Conservation (phyloP, 352 stramenopile genomes). For the Phytophthora quininea region DNA sequence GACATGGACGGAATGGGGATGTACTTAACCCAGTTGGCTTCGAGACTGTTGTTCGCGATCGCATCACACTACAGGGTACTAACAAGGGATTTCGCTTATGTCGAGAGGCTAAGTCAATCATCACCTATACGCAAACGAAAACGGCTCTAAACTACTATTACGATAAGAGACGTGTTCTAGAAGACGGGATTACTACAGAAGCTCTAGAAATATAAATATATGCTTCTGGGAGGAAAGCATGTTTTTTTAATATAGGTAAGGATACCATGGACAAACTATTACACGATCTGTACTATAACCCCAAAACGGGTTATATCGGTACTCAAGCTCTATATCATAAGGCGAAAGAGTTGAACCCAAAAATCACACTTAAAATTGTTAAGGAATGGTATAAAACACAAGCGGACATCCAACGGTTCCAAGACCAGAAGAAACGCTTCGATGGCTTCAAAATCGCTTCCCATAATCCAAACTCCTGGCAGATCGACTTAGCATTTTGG, state of each 20-base stretch:
- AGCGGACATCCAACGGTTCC: constrained; percentile 22
- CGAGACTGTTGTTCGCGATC: constrained; percentile 19
- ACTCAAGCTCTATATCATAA: constrained; percentile 30
- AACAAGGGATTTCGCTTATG: constrained; percentile 31
- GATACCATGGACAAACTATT: constrained; percentile 25
- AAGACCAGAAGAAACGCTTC: constrained; percentile 20
- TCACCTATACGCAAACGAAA: constrained; percentile 18
- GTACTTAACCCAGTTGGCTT: constrained; percentile 24
- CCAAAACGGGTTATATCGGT: constrained; percentile 28
- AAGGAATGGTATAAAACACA: constrained; percentile 26
- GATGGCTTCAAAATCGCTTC: constrained; percentile 3
- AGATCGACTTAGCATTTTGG: constrained; percentile 41
- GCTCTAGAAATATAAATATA: constrained; percentile 9
- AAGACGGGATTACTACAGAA: constrained; percentile 17
- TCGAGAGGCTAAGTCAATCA: constrained; percentile 27
- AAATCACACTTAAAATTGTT: constrained; percentile 23
- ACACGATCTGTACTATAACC: constrained; percentile 30
- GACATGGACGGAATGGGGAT: constrained; percentile 7
- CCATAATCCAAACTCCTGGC: constrained; percentile 23
- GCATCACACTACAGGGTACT: constrained; percentile 25
- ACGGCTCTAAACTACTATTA: constrained; percentile 5
- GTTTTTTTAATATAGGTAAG: constrained; percentile 6
- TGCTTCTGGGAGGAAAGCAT: neutral
- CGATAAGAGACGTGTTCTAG: constrained; percentile 23
- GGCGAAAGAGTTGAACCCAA: constrained; percentile 9